Percentiles rank a stretch among this genome's conserved stretches.
Conservation (phyloP, 805 yeast species). For the Candida silvicultrix region DNA sequence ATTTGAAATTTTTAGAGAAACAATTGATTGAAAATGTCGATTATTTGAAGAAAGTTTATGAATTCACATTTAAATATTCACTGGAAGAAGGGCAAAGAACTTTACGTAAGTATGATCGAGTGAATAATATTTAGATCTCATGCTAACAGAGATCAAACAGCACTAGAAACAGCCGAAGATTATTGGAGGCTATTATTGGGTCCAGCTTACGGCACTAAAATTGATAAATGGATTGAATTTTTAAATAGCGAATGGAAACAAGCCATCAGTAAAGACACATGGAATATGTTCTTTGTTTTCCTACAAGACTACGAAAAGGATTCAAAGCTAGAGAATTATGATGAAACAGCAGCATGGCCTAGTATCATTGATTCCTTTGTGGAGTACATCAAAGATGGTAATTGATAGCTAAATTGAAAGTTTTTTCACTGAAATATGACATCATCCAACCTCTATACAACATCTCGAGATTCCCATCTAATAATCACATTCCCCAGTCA, state of each 20-base stretch:
- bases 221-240: slow-evolving; percentile 57
- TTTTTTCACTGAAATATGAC: no score
- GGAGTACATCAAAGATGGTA: slow-evolving; percentile 36
- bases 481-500: no score
- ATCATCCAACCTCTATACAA: no score
- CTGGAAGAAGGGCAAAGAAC: slow-evolving; percentile 54
- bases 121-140: slow-evolving; percentile 15
- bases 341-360: slow-evolving; percentile 90
- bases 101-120: slow-evolving; percentile 30
- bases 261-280: slow-evolving; percentile 63
- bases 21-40: slow-evolving; percentile 29
- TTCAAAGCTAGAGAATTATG: slow-evolving; percentile 52
- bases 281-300: slow-evolving; percentile 80
- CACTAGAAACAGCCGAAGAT: slow-evolving; percentile 54
- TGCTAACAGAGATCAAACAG: background rate
- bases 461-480: no score
- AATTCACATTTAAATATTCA: slow-evolving; percentile 62
- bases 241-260: slow-evolving; percentile 35
- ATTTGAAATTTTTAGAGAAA: slow-evolving; percentile 26
- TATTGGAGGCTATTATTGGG: slow-evolving; percentile 72
- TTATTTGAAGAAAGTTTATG: slow-evolving; percentile 55
- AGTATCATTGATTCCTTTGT: slow-evolving; percentile 79
- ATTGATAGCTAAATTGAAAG: no score
- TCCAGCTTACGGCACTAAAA: slow-evolving; percentile 20
- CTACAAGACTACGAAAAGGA: slow-evolving; percentile 45